A percentile compares a stretch with the other conserved stretches of the same genome.
Evolutionary conservation across 1,284 basidiomycete species (phyloP).

Genomic region (Ustilago cynodontis): DNA sequence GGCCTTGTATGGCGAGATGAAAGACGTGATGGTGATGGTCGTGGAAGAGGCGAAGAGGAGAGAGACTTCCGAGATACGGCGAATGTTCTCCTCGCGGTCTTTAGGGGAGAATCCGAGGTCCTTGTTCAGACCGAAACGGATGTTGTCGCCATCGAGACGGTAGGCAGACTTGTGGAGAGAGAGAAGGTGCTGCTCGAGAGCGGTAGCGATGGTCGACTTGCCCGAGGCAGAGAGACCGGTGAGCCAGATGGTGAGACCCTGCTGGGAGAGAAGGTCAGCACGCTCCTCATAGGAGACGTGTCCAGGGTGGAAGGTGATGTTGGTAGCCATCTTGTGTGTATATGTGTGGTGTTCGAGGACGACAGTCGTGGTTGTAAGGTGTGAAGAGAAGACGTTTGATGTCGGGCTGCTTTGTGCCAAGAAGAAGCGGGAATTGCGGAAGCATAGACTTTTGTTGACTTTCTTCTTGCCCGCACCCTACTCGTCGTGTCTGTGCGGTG

Average conservation of each 20-base stretch:
- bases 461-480: slow-evolving; percentile 3
- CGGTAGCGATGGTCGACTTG: slow-evolving; percentile 96
- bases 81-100: slow-evolving; percentile 96
- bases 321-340: slow-evolving; percentile 77
- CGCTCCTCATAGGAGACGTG: slow-evolving; percentile 67
- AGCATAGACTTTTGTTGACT: background rate
- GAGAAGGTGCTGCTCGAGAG: slow-evolving; percentile 94
- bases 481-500: slow-evolving; percentile 20
- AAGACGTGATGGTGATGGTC: slow-evolving; percentile 89
- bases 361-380: too few relatives aligned
- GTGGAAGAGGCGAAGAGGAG: slow-evolving; percentile 91
- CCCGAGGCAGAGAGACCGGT: slow-evolving; percentile 62
- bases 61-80: slow-evolving; percentile 95
- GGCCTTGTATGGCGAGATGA: slow-evolving; percentile 93
- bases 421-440: background rate
- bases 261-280: slow-evolving; percentile 52
- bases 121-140: slow-evolving; percentile 96
- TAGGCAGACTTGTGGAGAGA: slow-evolving; percentile 87
- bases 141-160: slow-evolving; percentile 95
- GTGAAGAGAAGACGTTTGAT: background rate
- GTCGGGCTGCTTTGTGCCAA: background rate
- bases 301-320: slow-evolving; percentile 86
- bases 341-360: background rate
- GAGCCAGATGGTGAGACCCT: slow-evolving; percentile 60
- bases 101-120: slow-evolving; percentile 96